Base-by-base conservation (phyloP, 768 basidiomycete genomes). In the Rhizopogon salebrosus region DNA sequence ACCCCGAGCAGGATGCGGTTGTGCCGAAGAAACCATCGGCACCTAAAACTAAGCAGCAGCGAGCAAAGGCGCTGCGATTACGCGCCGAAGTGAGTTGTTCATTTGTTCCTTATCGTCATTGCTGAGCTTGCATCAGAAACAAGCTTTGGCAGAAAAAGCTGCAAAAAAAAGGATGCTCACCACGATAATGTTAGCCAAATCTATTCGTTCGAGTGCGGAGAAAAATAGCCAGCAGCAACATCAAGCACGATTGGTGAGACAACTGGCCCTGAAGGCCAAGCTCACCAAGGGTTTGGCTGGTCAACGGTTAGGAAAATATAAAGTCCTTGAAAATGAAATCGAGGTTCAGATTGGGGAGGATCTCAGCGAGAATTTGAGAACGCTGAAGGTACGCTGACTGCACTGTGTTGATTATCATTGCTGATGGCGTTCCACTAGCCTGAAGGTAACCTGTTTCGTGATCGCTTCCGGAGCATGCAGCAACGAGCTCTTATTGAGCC, bases 301-400 rank as follows among this genome's bases (percentile, higher is more conserved):
- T 0, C 78, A 82, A 66, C 82, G 78, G 61, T 62, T 97, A 0
- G 95, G 95, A 7, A 94, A 85, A 65, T 84, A 95, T 60, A 77
- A 76, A 35, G 86, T 95, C 0, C 82, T 81, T 1, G 82, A 80
- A 59, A 78, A 73, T 13, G 73, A 76, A 31, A 77, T 94, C 4
- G 89, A 86, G 41, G 93, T 98, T 14, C 94, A 97, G 69, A 77
- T 95, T 0, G 91, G 91, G 2, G 94, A 95, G 57, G 92, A 97
- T 63, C 68, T 97, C 45, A 87, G 80, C 52, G 94, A 97, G 70
- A 93, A 77, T 61, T 70, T 95, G 60, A 75, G 94, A 52, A 84
- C 75, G 37, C 70, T 98, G 62, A 93, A 93, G 84, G 93, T 90
- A 48, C 39, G 79, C 70, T 18, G 40, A 31, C 18, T 23, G 14